phyloP scores from a whole-genome alignment of 805 yeast species.

The Candida ortonii region DNA sequence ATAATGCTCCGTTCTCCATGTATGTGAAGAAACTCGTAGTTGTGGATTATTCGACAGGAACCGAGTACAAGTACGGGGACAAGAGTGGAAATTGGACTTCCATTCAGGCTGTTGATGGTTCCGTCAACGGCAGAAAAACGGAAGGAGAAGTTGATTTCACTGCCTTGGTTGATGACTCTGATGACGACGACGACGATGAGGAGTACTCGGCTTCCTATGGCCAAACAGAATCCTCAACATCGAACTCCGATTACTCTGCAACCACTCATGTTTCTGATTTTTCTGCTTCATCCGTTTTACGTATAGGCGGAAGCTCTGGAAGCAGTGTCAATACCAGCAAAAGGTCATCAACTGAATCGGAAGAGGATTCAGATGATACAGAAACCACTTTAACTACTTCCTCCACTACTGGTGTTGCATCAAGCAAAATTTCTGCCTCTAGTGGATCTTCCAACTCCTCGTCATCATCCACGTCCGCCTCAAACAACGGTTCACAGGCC shows the following conservation, averaged over 20 bases:
- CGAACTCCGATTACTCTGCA: conserved; percentile 12
- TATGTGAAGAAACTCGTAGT: conserved; percentile 55
- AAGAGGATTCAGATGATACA: background rate
- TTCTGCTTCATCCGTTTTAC: background rate
- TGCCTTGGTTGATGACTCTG: conserved; percentile 33
- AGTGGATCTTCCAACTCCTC: conserved; percentile 2
- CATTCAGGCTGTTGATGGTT: conserved; percentile 54
- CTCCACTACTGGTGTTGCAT: no score
- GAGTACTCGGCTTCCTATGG: conserved; percentile 8
- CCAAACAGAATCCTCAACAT: conserved; percentile 7
- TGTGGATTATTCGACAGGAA: conserved; percentile 69
- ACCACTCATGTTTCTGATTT: conserved; percentile 6
- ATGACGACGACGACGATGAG: conserved; percentile 2
- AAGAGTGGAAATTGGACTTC: conserved; percentile 58
- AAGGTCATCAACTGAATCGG: conserved; percentile 9
- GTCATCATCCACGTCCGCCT: conserved; percentile 16
- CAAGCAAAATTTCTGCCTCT: background rate
- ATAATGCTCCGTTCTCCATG: conserved; percentile 68
- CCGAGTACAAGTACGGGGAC: conserved; percentile 53
- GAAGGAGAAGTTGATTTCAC: conserved; percentile 45
- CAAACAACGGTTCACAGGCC: conserved; percentile 11
- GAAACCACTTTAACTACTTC: conserved; percentile 6
- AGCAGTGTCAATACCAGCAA: conserved; percentile 10
- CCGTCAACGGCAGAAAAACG: conserved; percentile 55
- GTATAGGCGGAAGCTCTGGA: conserved; percentile 1